Conservation (phyloP, 257 asterid species). For the Henckelia pumila region DNA sequence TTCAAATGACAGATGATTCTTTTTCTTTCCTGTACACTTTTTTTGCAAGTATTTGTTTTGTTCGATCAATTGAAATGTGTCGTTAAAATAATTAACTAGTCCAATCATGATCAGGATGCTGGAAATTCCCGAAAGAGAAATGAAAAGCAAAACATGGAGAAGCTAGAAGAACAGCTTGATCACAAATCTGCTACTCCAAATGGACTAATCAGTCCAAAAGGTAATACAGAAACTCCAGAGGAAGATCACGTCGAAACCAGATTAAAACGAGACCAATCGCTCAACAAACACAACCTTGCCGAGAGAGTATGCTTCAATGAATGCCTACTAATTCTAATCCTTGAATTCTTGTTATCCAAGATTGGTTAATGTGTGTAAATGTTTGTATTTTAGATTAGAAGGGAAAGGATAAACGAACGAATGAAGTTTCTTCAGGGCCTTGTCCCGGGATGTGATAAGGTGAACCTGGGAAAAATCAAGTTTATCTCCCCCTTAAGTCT, state of each 20-base stretch:
- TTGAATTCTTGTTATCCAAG: background rate
- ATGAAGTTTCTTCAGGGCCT: conserved; percentile 22
- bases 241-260: too few species aligned
- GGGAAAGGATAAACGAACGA: conserved; percentile 20
- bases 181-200: background rate
- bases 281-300: conserved; percentile 21
- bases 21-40: background rate
- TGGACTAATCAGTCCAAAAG: too few species aligned
- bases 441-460: conserved; percentile 23
- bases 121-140: background rate
- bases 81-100: background rate
- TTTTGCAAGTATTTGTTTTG: background rate
- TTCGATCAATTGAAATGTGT: too few species aligned
- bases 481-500: too few species aligned
- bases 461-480: too few species aligned
- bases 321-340: background rate
- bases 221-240: too few species aligned
- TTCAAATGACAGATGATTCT: background rate
- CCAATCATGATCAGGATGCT: background rate
- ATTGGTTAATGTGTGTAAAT: background rate
- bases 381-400: conserved; percentile 14
- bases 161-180: background rate
- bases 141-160: background rate
- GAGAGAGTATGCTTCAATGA: conserved; percentile 14
- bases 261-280: conserved; percentile 13